Evolutionary conservation across 2,329 filamentous ascomycete species (phyloP).

Genomic region (Lecanicillium sp.): DNA sequence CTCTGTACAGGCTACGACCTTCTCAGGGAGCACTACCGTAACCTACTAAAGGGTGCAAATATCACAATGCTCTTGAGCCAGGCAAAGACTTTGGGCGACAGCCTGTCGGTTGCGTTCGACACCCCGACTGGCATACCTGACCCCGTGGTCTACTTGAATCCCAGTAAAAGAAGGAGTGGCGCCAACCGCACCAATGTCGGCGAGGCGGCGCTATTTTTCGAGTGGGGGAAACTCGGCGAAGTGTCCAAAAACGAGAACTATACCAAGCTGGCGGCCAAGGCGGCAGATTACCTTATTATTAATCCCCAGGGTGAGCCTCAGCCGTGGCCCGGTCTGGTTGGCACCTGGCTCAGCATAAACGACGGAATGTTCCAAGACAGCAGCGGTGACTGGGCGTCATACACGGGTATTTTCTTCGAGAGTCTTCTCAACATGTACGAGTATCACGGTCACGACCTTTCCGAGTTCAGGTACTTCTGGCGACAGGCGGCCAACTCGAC

Average conservation of each 20-base stretch:
- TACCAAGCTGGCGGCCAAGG: constrained; percentile 58
- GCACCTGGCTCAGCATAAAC: constrained; percentile 57
- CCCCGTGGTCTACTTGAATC: constrained; percentile 58
- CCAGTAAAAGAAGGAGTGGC: constrained; percentile 41
- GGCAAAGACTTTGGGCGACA: constrained; percentile 62
- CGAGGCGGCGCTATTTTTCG: constrained; percentile 69
- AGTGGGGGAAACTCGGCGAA: constrained; percentile 78
- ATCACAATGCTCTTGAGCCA: constrained; percentile 52
- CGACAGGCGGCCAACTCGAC: constrained; percentile 67
- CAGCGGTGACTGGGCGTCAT: constrained; percentile 69
- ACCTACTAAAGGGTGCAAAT: constrained; percentile 48
- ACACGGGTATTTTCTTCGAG: constrained; percentile 78
- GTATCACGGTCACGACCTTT: constrained; percentile 67
- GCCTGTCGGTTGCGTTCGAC: constrained; percentile 71
- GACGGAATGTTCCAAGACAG: constrained; percentile 63
- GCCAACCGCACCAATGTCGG: constrained; percentile 63
- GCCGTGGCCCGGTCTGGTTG: constrained; percentile 72
- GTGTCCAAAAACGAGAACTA: constrained; percentile 64
- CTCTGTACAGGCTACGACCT: constrained; percentile 57
- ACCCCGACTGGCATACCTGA: constrained; percentile 69
- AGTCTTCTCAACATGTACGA: constrained; percentile 89
- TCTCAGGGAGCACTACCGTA: constrained; percentile 57
- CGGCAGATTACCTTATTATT: constrained; percentile 65
- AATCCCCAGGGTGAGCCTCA: constrained; percentile 52
- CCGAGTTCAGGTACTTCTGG: constrained; percentile 66